These are phyloP conservation scores for Diutina neorugosa DNA, from an alignment of 1,139 yeast genomes.

Conservation along the genomic window DNA sequence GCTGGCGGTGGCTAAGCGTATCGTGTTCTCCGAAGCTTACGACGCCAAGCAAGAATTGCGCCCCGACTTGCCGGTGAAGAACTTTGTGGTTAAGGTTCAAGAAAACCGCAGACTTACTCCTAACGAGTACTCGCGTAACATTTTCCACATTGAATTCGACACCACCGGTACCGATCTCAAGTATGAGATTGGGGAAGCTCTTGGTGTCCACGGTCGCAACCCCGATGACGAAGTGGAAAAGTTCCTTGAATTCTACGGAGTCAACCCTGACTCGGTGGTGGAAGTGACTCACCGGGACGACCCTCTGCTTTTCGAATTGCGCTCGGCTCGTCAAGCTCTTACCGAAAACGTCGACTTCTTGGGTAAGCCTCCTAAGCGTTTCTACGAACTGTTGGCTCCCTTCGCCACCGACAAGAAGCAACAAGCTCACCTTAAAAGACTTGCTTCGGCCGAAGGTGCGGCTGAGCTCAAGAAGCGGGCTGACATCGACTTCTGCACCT, in stretches of 20 bases:
- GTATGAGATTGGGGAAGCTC: slow-evolving; percentile 92
- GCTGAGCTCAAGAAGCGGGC: slow-evolving; percentile 75
- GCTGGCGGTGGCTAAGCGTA: slow-evolving; percentile 53
- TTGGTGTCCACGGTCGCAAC: slow-evolving; percentile 92
- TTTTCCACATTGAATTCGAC: slow-evolving; percentile 94
- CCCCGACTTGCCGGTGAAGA: slow-evolving; percentile 84
- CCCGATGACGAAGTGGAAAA: slow-evolving; percentile 48
- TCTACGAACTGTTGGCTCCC: slow-evolving; percentile 71
- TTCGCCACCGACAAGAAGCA: slow-evolving; percentile 65
- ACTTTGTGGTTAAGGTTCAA: slow-evolving; percentile 80
- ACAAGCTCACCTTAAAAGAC: slow-evolving; percentile 43
- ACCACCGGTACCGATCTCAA: slow-evolving; percentile 81
- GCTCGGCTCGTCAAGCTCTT: slow-evolving; percentile 75
- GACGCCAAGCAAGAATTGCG: slow-evolving; percentile 45
- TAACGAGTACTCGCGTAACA: slow-evolving; percentile 77
- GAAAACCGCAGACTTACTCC: slow-evolving; percentile 95
- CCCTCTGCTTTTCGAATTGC: slow-evolving; percentile 44
- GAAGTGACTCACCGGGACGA: slow-evolving; percentile 65
- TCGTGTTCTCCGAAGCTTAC: slow-evolving; percentile 77
- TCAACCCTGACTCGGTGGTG: slow-evolving; percentile 56
- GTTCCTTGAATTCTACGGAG: slow-evolving; percentile 61
- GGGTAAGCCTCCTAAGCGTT: slow-evolving; percentile 94
- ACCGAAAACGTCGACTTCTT: slow-evolving; percentile 74
- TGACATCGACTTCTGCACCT: slow-evolving; percentile 73
- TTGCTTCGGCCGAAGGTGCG: slow-evolving; percentile 76